Percentiles rank a stretch among this genome's conserved stretches.
Evolutionary conservation across 2,329 filamentous ascomycete genomes (phyloP).

Genomic region (Chaetoscypha palmicola): DNA sequence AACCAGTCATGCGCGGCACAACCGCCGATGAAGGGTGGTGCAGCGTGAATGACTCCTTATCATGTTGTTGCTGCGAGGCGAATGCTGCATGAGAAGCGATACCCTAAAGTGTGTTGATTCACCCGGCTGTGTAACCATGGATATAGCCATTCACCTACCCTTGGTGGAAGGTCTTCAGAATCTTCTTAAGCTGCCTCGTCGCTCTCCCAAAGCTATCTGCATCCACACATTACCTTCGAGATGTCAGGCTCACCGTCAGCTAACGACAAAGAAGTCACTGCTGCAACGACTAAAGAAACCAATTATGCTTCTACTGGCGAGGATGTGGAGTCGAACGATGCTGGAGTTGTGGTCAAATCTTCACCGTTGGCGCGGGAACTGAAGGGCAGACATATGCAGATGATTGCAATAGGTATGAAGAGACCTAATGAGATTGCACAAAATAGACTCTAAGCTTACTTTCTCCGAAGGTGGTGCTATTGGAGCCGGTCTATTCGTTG

Average conservation of each 20-base stretch:
- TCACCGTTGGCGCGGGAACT: slow-evolving; percentile 21
- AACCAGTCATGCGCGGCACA: background rate
- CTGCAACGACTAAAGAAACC: slow-evolving; percentile 29
- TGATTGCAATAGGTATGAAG: slow-evolving; percentile 39
- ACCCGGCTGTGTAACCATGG: background rate
- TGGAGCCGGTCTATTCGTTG: slow-evolving; percentile 65
- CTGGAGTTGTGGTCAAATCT: slow-evolving; percentile 10
- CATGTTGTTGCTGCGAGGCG: background rate
- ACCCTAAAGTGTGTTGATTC: background rate
- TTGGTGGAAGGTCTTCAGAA: background rate
- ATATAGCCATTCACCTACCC: background rate
- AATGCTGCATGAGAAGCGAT: background rate
- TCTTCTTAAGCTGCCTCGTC: too few relatives aligned
- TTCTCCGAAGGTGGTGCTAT: slow-evolving; percentile 42
- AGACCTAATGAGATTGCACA: background rate
- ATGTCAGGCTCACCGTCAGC: background rate
- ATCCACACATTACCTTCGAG: background rate
- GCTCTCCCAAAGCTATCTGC: too few relatives aligned
- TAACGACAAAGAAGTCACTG: background rate
- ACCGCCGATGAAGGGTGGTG: background rate
- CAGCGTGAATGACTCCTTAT: background rate
- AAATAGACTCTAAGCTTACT: background rate
- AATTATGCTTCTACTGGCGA: slow-evolving; percentile 42
- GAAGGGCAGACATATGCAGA: slow-evolving; percentile 41
- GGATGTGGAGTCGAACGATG: slow-evolving; percentile 32